Percentiles rank a stretch among this genome's conserved stretches.
These are phyloP conservation scores for Salvia hispanica DNA, from an alignment of 257 asterid genomes.

Conservation along the genomic window DNA sequence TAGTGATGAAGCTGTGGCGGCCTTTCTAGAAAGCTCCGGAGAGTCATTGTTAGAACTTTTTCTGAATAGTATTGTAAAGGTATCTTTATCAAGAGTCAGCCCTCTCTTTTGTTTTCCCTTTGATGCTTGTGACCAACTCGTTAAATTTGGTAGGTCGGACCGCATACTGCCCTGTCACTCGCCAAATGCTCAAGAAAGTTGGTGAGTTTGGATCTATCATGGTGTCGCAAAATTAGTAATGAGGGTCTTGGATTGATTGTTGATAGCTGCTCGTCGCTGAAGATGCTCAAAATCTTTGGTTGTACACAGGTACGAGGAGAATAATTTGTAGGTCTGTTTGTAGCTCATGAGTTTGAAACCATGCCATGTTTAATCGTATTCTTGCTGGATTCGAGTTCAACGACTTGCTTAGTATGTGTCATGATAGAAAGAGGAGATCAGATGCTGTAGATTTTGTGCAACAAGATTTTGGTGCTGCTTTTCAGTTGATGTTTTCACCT, in stretches of 20 bases:
- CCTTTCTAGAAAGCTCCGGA: slow-evolving; percentile 81
- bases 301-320: slow-evolving; percentile 67
- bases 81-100: slow-evolving; percentile 28
- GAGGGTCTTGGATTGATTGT: slow-evolving; percentile 76
- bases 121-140: slow-evolving; percentile 26
- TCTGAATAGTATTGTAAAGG: slow-evolving; percentile 62
- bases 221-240: slow-evolving; percentile 62
- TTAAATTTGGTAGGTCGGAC: slow-evolving; percentile 50
- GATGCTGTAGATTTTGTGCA: background rate
- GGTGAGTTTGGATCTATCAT: slow-evolving; percentile 69
- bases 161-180: slow-evolving; percentile 61
- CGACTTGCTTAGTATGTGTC: no score
- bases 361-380: no score
- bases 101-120: background rate
- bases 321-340: background rate
- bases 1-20: slow-evolving; percentile 84
- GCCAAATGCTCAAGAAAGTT: slow-evolving; percentile 59
- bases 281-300: slow-evolving; percentile 75
- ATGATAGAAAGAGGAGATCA: no score
- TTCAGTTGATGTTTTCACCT: background rate
- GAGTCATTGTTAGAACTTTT: slow-evolving; percentile 62
- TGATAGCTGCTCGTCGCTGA: slow-evolving; percentile 69
- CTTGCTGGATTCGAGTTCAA: no score
- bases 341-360: no score
- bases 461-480: background rate